Conservation (phyloP, 805 yeast genomes). For the Candida rishiriensis region DNA sequence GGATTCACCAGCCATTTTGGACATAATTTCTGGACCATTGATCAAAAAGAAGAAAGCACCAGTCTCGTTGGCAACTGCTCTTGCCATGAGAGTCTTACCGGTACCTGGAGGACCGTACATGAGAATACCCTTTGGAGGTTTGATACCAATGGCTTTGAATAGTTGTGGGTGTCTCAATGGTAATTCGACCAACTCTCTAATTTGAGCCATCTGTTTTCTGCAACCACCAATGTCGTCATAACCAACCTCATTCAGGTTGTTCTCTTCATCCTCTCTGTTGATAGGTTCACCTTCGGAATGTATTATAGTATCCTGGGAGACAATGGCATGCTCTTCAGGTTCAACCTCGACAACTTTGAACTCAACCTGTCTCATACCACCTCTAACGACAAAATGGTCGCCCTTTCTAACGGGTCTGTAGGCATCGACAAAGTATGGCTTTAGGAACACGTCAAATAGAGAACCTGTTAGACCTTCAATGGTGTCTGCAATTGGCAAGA, state of each 20-base stretch:
- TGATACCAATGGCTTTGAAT: slow-evolving; percentile 96
- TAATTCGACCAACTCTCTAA: slow-evolving; percentile 95
- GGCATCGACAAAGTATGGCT: slow-evolving; percentile 98
- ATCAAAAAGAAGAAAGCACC: slow-evolving; percentile 98
- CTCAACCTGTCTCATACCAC: slow-evolving; percentile 99
- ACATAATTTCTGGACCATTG: slow-evolving; percentile 99
- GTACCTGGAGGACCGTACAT: slow-evolving; percentile 99
- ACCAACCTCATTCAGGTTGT: slow-evolving; percentile 93
- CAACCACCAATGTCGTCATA: slow-evolving; percentile 99
- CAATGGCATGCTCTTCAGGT: slow-evolving; percentile 95
- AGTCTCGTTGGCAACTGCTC: slow-evolving; percentile 99
- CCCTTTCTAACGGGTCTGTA: slow-evolving; percentile 98
- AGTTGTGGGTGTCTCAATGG: slow-evolving; percentile 98
- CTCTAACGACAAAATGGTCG: slow-evolving; percentile 92
- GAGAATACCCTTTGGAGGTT: slow-evolving; percentile 96
- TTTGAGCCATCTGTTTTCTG: slow-evolving; percentile 99
- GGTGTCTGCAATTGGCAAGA: slow-evolving; percentile 95
- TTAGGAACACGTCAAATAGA: slow-evolving; percentile 89
- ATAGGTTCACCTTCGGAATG: slow-evolving; percentile 99
- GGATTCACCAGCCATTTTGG: slow-evolving; percentile 99
- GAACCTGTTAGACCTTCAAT: slow-evolving; percentile 98
- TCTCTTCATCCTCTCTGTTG: slow-evolving; percentile 96
- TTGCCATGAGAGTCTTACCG: slow-evolving; percentile 98
- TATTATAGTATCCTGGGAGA: slow-evolving; percentile 95
- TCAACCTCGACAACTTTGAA: slow-evolving; percentile 98